Evolutionary conservation across 169 alveolate species (phyloP), one percentile per base, ranked within the genome.

Genomic region (Eimeria zaria): DNA sequence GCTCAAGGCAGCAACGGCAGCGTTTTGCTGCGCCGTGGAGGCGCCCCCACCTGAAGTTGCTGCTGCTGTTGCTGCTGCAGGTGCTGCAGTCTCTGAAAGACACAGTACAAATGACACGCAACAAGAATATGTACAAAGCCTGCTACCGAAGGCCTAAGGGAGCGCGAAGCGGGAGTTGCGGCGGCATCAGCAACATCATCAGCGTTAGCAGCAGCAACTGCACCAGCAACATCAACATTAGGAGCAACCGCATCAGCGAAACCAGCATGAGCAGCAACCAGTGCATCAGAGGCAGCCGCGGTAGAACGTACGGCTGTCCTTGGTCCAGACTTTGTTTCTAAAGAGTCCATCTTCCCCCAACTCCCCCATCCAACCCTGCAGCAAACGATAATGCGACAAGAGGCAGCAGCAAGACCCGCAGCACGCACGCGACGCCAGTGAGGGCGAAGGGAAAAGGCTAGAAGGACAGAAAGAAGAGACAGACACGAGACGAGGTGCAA

Each of bases 1-100:
- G 64, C 96, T 93, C 71, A 93, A 73, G 33, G 96, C 96, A 24
- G 74, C 96, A 30, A 93, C 96, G 22, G 96, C 95, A 44, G 95
- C 95, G 18, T 71, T 67, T 20, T 89, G 95, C 95, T 89, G 95
- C 39, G 74, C 74, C n/a, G 84, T 27, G 24, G 69, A n/a, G 20
- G 88, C 87, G 88, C 73, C 60, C 24, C 88, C 74, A 27, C 91
- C 41, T n/a, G 76, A 24, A 39, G 53, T 83, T 39, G 53, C 33
- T 71, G 81, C 84, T 69, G 78, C 48, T 33, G 69, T 58, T 51
- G 92, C 51, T 48, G 69, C 87, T 48, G 87, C 69, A n/a, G 95
- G 58, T 46, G 95, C 95, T 44, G 88, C 93, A 60, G 81, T 60
- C 93, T 87, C 93, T 87, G 93, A 87, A 62, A 39, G 58, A 18